Evolutionary conservation across 2,329 filamentous ascomycete species (phyloP), one percentile per base, ranked within the genome.

Genomic region (Annulohypoxylon truncatum): DNA sequence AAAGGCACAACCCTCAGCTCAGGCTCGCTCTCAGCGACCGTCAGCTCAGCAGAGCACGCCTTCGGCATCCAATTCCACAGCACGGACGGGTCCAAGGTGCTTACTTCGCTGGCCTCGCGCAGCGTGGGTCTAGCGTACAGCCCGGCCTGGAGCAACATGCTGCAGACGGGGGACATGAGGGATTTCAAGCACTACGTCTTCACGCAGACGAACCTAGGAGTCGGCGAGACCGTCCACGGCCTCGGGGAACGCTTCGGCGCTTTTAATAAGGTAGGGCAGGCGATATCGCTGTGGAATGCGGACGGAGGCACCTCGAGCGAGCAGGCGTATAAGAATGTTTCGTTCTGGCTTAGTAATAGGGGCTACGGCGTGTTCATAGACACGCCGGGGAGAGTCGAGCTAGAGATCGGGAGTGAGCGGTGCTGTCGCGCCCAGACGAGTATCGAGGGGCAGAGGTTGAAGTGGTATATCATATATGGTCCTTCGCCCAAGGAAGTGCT

Each of bases 331-430:
- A 92, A 92, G 79, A 92, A 92, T 73, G 79, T 92, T 2, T 86
- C 87, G 0, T 91, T 92, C 77, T 92, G 87, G 84, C 80, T 92
- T 69, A 90, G 87, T 73, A 91, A 87, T 10, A 83, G 85, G n/a
- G 91, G 91, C 0, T 94, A 94, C 75, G 92, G 92, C 18, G 82
- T 94, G 29, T 93, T 94, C 74, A 87, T 94, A 64, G 91, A 93
- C 74, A 87, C 88, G 4, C 84, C 90, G 0, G 90, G 90, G 20
- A 85, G 84, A 47, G 87, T 93, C 4, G 90, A 92, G 61, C 81
- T 93, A 8, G 91, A 93, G 76, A 84, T 94, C 63, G 90, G 91
- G 2, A 92, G 89, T 69, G 91, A 93, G 79, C 81, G 91, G n/a
- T 89, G 87, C 64, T 90, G 85, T 42, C 83, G 91, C 54, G 84